phyloP scores from a whole-genome alignment of 495 filamentous ascomycete species.

The Aspergillus bertholletiae region DNA sequence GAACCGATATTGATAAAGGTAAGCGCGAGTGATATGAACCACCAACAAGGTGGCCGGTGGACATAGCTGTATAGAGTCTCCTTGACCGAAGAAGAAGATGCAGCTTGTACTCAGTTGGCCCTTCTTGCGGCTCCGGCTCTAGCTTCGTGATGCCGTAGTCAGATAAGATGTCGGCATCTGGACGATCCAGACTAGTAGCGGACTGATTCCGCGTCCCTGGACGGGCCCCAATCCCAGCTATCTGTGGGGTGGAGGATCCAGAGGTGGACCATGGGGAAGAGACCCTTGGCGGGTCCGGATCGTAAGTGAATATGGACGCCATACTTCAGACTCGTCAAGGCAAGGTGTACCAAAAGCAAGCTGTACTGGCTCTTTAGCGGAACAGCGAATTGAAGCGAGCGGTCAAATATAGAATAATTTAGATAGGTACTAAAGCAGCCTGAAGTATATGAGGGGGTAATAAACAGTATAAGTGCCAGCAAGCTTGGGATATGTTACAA shows the following conservation, averaged over 20 bases:
- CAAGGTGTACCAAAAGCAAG: not conserved
- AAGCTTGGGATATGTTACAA: slow-evolving; percentile 5
- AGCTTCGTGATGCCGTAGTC: slow-evolving; percentile 74
- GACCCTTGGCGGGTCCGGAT: slow-evolving; percentile 81
- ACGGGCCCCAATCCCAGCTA: slow-evolving; percentile 16
- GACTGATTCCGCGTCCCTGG: slow-evolving; percentile 25
- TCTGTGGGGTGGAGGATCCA: slow-evolving; percentile 39
- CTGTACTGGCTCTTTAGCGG: not conserved
- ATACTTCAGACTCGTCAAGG: slow-evolving; percentile 41
- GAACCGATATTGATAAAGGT: slow-evolving; percentile 17
- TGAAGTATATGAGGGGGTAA: slow-evolving; percentile 4
- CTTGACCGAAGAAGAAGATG: slow-evolving; percentile 83
- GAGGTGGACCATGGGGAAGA: slow-evolving; percentile 81
- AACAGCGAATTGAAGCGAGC: not conserved
- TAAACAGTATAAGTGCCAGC: slow-evolving; percentile 1
- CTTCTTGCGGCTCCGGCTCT: slow-evolving; percentile 88
- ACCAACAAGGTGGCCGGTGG: slow-evolving; percentile 56
- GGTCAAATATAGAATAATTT: not conserved
- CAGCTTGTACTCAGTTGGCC: slow-evolving; percentile 93
- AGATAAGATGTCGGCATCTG: slow-evolving; percentile 51
- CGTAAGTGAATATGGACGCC: slow-evolving; percentile 95
- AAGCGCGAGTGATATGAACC: slow-evolving; percentile 57
- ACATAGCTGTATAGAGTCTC: slow-evolving; percentile 62
- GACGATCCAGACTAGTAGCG: slow-evolving; percentile 19
- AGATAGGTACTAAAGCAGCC: slow-evolving; percentile 1